These are phyloP conservation scores for Microsporum audouinii DNA, from an alignment of 2,329 filamentous ascomycete genomes.

Conservation along the genomic window DNA sequence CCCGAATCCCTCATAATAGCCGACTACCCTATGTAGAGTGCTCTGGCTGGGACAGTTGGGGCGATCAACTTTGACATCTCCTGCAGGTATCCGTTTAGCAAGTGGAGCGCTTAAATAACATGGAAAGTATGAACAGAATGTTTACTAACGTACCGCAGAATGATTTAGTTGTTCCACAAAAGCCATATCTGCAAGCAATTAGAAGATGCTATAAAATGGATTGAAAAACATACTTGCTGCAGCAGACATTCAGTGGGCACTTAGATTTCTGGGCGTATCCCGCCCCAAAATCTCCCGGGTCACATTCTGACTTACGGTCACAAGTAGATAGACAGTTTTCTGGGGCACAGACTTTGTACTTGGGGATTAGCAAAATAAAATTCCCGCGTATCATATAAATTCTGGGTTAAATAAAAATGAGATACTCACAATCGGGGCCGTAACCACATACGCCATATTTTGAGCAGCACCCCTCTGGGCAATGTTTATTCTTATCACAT, in stretches of 20 bases:
- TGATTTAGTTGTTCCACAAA: slow-evolving; percentile 12
- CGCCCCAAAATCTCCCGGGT: slow-evolving; percentile 16
- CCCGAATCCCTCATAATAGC: slow-evolving; percentile 27
- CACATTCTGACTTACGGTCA: slow-evolving; percentile 18
- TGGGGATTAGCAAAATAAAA: neutral
- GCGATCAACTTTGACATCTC: neutral
- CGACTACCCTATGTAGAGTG: slow-evolving; percentile 16
- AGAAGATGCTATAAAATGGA: neutral
- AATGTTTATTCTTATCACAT: slow-evolving; percentile 6
- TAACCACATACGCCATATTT: slow-evolving; percentile 16
- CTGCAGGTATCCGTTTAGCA: neutral
- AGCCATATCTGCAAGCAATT: slow-evolving; percentile 5
- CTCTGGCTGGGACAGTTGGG: neutral
- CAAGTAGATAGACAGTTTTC: slow-evolving; percentile 15
- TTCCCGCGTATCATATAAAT: neutral
- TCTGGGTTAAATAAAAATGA: neutral
- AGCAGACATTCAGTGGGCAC: slow-evolving; percentile 26
- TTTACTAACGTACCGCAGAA: slow-evolving; percentile 7
- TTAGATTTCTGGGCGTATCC: slow-evolving; percentile 12
- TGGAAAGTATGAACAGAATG: neutral
- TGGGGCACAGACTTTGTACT: neutral
- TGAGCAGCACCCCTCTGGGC: slow-evolving; percentile 6
- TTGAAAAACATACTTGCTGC: slow-evolving; percentile 14
- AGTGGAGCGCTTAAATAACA: neutral
- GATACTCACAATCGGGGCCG: slow-evolving; percentile 6